Base-by-base conservation (phyloP, 73 alveolate genomes). In the Paramecium primaurelia region DNA sequence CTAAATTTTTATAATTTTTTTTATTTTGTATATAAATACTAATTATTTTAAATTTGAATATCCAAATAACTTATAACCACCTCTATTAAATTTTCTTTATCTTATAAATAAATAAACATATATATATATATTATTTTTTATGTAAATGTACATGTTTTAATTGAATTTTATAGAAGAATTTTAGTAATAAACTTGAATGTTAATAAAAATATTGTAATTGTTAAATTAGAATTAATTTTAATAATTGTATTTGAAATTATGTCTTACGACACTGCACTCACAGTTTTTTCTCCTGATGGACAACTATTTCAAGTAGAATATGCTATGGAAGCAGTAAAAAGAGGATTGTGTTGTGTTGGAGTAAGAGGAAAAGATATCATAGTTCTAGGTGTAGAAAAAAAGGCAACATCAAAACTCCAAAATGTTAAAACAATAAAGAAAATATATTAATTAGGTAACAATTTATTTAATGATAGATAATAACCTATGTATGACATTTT, bases 281-380 rank as follows among this genome's bases (percentile, higher is more conserved):
- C 99, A 18, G 97, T 97, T 47, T 98, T 98, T 92, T 97, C 99
- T 44, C 99, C 99, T 59, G 99, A 97, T 92, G 99, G 99, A 25
- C 95, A 97, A 87, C 94, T 98, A 49, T 96, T 97, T 96, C 97
- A 98, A 92, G 99, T 98, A 12, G 99, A 98, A 94, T 98, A 98
- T 86, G 99, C 99, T 16, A 97, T 98, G 94, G 99, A 97, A 77
- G 99, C 99, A 11, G 99, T 98, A 40, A 97, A 97, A 64, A 94
- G 96, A 86, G 99, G 99, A 25, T 94, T 97, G 12, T 95, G 98
- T 71, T 95, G 98, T 51, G 95, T 98, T 51, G 99, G 99, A n/a
- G 93, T 98, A 47, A 96, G 97, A 86, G 99, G 98, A 9, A 92
- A 92, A 20, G 97, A 98, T 71, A 93, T 98, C 59, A 96, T 97